Base-by-base conservation (phyloP, 768 basidiomycete genomes). In the Collybia nuda region DNA sequence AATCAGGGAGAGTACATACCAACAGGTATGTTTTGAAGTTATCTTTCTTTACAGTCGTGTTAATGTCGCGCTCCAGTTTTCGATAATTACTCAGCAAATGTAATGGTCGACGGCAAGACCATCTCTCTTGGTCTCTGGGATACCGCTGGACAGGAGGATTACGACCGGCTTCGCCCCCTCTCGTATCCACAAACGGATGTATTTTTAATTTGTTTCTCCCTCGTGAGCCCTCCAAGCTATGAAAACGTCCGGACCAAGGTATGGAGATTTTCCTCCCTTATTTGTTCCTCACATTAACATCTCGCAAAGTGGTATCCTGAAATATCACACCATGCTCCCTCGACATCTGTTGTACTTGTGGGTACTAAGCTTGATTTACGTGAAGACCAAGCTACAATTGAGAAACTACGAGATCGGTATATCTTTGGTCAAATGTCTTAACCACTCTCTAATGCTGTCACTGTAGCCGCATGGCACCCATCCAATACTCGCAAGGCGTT, bases 121-220 rank as follows among this genome's bases (percentile, higher is more conserved):
- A 95, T 98, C 64, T 97, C 93, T 53, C 85, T 98, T 50, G 96
- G 96, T 44, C 78, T 99, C 50, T 99, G 97, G 97, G 97, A 99
- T 81, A 99, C 97, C n/a, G 97, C 97, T 29, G 97, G 97, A 58
- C 97, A 99, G 73, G 97, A 99, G 71, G 96, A 99, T 76, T 99
- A 96, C 67, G 93, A 96, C 74, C 88, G 97, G 39, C 88, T 99
- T 60, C 87, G 97, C 60, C 97, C 97, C 45, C 81, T 99, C 61
- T 96, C 93, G 56, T 99, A 99, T 74, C 97, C 97, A 21, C 97
- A 98, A 73, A 98, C 97, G 38, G 96, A 99, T 69, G 94, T 99
- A 52, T 99, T 99, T 77, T 78, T 99, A 72, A 95, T 99, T 67
- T 99, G 97, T 71, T 99, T 99, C 77, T 96, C 93, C 43, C 82